Evolutionary conservation across 495 filamentous ascomycete species (phyloP).

Genomic region (Lentithecium fluviatile): DNA sequence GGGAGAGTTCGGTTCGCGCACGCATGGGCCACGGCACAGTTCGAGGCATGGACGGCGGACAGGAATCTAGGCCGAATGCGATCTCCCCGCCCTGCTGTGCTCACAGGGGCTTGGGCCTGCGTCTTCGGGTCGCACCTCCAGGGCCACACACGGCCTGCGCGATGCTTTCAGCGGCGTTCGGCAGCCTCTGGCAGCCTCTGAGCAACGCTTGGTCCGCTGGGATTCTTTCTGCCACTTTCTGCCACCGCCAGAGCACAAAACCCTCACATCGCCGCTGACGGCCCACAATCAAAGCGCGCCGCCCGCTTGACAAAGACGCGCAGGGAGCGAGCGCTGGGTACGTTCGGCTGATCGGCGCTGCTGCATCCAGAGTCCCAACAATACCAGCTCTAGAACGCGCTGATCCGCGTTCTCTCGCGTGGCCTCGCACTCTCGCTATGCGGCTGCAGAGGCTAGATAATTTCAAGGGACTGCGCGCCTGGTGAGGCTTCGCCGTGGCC

Average conservation of each 20-base stretch:
- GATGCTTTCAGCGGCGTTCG: no score
- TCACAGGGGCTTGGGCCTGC: neutral
- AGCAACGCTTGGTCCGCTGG: no score
- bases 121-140: neutral
- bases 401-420: neutral
- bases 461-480: neutral
- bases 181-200: no score
- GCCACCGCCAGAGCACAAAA: no score
- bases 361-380: neutral
- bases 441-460: neutral
- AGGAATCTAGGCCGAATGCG: neutral
- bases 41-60: no score
- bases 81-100: neutral
- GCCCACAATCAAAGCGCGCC: neutral
- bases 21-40: no score
- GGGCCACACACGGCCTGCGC: no score
- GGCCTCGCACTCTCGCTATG: no score
- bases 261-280: no score
- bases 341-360: neutral
- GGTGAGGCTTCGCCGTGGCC: no score
- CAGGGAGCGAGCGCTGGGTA: neutral
- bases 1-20: neutral
- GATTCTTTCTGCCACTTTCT: no score
- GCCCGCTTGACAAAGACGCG: neutral
- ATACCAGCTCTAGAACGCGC: neutral